phyloP scores from a whole-genome alignment of 2,329 filamentous ascomycete species.

The Didymella exigua region DNA sequence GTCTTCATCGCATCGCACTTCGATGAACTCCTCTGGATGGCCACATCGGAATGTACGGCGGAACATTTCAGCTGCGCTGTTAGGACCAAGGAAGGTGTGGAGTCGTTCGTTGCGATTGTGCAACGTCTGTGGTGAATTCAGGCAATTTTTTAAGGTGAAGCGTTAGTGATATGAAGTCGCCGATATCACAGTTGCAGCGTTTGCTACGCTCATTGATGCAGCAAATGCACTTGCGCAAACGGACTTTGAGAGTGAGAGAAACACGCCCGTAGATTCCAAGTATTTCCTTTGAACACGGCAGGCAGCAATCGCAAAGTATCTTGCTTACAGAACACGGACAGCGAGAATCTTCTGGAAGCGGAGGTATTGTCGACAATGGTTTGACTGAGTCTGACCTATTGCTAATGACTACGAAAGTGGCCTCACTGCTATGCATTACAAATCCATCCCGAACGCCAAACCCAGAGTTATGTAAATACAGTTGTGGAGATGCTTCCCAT shows the following conservation, averaged over 20 bases:
- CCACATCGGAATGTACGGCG: slow-evolving; percentile 24
- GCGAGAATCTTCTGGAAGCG: background rate
- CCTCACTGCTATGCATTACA: slow-evolving; percentile 2
- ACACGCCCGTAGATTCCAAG: too few relatives aligned
- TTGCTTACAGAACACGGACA: background rate
- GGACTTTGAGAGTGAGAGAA: background rate
- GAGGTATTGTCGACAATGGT: background rate
- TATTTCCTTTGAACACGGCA: background rate
- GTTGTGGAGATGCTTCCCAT: background rate
- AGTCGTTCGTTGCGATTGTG: background rate
- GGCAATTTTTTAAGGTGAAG: background rate
- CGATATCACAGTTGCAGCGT: background rate
- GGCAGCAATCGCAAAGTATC: background rate
- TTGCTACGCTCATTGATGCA: background rate
- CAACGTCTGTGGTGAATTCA: background rate
- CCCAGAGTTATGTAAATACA: slow-evolving; percentile 2
- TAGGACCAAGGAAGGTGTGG: background rate
- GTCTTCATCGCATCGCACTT: background rate
- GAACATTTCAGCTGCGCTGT: slow-evolving; percentile 9
- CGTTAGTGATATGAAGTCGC: background rate
- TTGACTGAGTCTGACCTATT: background rate
- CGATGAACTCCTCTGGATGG: slow-evolving; percentile 26
- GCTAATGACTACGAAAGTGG: background rate
- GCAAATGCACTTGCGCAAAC: background rate
- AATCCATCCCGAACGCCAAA: background rate